Conservation (phyloP, 2,329 filamentous ascomycete genomes). For the Monosporascus ibericus region DNA sequence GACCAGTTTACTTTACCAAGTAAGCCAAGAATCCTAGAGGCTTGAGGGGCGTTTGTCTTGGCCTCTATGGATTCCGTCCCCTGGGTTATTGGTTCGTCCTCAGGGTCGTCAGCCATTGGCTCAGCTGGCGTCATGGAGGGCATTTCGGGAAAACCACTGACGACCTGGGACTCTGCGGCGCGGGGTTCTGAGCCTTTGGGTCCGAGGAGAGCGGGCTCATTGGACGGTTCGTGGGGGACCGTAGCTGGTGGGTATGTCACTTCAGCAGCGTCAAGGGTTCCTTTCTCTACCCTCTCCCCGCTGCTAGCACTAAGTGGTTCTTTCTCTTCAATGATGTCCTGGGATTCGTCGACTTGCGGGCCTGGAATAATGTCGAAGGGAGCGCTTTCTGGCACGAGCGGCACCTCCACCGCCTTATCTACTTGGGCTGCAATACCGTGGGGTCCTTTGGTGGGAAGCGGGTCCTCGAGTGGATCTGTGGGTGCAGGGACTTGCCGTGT, state of each 20-base stretch:
- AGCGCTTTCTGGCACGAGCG: slow-evolving; percentile 1
- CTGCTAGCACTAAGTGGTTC: too few relatives aligned
- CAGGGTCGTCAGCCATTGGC: slow-evolving; percentile 5
- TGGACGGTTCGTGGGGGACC: neutral
- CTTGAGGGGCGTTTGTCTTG: slow-evolving; percentile 2
- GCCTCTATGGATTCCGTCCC: slow-evolving; percentile 17
- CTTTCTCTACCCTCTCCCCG: neutral
- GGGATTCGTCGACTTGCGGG: neutral
- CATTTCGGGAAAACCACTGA: neutral
- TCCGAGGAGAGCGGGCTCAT: neutral
- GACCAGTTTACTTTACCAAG: neutral
- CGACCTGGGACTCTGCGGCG: neutral
- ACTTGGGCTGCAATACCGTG: slow-evolving; percentile 12
- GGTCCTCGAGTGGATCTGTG: slow-evolving; percentile 9
- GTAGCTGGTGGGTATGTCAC: neutral
- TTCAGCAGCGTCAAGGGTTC: neutral
- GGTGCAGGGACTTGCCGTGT: slow-evolving; percentile 12
- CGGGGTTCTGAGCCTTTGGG: neutral
- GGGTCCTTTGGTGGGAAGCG: slow-evolving; percentile 11
- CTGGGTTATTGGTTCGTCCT: slow-evolving; percentile 7
- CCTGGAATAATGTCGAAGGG: slow-evolving; percentile 4
- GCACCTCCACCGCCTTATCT: slow-evolving; percentile 9
- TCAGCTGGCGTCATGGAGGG: slow-evolving; percentile 4
- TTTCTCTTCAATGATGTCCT: neutral
- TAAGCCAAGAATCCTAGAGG: neutral